These are phyloP conservation scores for Rhodotorula sp. DNA, from an alignment of 1,284 basidiomycete genomes.

Conservation along the genomic window DNA sequence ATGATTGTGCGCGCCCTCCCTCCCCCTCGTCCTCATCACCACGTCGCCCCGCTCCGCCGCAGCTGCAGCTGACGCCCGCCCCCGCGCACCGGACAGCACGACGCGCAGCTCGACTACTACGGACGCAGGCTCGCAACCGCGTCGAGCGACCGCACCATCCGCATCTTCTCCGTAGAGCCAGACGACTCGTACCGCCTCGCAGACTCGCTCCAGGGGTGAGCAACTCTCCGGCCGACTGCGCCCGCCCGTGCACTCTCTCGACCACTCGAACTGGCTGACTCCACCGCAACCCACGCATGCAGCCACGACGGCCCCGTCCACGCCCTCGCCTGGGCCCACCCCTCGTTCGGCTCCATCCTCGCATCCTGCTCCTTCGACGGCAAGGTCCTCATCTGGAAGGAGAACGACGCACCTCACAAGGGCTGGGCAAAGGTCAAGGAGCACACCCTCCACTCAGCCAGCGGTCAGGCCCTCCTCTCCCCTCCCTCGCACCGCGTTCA, in stretches of 20 bases:
- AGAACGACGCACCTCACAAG: conserved; percentile 56
- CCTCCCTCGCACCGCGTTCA: neutral
- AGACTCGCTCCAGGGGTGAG: conserved; percentile 84
- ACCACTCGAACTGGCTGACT: neutral
- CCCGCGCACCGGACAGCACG: conserved; percentile 64
- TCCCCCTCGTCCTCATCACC: conserved; percentile 4
- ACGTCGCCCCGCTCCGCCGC: neutral
- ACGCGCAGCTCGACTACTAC: conserved; percentile 97
- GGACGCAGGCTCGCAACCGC: conserved; percentile 95
- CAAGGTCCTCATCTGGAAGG: conserved; percentile 98
- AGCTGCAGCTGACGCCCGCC: neutral
- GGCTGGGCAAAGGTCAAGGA: conserved; percentile 94
- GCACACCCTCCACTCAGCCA: conserved; percentile 90
- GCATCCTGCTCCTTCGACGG: conserved; percentile 98
- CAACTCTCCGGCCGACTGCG: too few species aligned
- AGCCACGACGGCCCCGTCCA: conserved; percentile 95
- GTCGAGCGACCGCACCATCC: conserved; percentile 92
- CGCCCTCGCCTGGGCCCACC: conserved; percentile 99
- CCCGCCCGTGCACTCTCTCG: neutral
- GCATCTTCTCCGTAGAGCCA: conserved; percentile 92
- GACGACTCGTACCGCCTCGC: conserved; percentile 50
- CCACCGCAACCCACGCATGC: neutral
- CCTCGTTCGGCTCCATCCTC: conserved; percentile 92
- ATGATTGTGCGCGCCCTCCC: conserved; percentile 72
- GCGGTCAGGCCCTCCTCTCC: conserved; percentile 60